These are phyloP conservation scores for Clathrus columnatus DNA, from an alignment of 768 basidiomycete species.

Conservation along the genomic window DNA sequence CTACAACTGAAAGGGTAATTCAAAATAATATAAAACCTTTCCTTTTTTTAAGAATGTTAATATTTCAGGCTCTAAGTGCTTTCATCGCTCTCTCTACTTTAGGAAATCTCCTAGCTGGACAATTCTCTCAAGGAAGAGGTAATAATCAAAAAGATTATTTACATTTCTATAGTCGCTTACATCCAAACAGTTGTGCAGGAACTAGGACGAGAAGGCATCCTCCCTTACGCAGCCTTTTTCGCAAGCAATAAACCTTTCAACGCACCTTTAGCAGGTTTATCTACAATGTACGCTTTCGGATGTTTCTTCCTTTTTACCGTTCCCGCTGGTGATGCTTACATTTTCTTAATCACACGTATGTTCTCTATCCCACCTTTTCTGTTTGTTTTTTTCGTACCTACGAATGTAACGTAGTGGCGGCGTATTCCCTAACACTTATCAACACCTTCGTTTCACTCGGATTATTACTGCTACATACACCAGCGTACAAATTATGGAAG, in stretches of 20 bases:
- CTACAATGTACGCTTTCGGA: slow-evolving; percentile 15
- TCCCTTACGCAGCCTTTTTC: slow-evolving; percentile 19
- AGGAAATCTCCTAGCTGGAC: neutral
- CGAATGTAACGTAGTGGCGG: slow-evolving; percentile 10
- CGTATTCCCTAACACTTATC: slow-evolving; percentile 18
- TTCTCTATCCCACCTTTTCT: neutral
- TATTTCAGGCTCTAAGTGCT: neutral
- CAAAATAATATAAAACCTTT: neutral
- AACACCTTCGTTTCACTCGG: slow-evolving; percentile 17
- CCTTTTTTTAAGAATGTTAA: neutral
- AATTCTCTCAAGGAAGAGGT: neutral
- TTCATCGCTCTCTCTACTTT: neutral
- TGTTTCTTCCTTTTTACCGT: slow-evolving; percentile 17
- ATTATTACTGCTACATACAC: slow-evolving; percentile 12
- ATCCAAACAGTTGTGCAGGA: slow-evolving; percentile 16
- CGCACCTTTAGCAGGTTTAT: slow-evolving; percentile 18
- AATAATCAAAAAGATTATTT: neutral
- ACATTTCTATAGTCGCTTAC: neutral
- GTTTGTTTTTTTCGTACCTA: neutral
- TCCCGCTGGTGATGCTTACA: slow-evolving; percentile 18
- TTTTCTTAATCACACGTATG: slow-evolving; percentile 15
- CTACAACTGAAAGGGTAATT: slow-evolving; percentile 45
- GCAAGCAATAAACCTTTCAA: slow-evolving; percentile 21
- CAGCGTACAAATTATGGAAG: slow-evolving; percentile 2
- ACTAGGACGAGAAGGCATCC: slow-evolving; percentile 20